Evolutionary conservation across 331 rosid genomes (phyloP).

Genomic region (Saraca asoca): DNA sequence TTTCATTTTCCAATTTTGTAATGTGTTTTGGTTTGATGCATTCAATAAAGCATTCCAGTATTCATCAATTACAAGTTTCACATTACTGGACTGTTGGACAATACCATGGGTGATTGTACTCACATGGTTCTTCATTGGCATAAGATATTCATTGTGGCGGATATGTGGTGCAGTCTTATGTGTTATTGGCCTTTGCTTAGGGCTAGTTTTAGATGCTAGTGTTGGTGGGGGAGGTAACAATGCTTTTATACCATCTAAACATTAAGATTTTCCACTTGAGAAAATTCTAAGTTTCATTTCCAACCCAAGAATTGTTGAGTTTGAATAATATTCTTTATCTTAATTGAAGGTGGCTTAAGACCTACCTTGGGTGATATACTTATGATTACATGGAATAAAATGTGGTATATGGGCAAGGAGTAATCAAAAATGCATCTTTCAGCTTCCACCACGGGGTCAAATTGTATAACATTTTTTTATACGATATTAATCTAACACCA

Average conservation of each 20-base stretch:
- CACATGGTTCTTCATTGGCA: constrained; percentile 63
- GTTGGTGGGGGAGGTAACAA: constrained; percentile 58
- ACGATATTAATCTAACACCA: too few species aligned
- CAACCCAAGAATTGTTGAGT: neutral
- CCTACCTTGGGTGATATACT: constrained; percentile 60
- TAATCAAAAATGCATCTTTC: too few species aligned
- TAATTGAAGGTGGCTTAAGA: constrained; percentile 53
- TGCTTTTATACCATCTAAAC: constrained; percentile 4
- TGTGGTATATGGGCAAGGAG: too few species aligned
- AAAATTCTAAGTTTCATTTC: neutral
- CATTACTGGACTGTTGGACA: constrained; percentile 67
- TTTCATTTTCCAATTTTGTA: too few species aligned
- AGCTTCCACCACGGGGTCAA: too few species aligned
- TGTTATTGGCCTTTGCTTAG: constrained; percentile 66
- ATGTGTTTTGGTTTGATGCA: too few species aligned
- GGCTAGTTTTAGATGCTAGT: constrained; percentile 68
- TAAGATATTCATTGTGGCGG: constrained; percentile 65
- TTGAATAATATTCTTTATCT: constrained; percentile 2
- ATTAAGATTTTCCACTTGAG: neutral
- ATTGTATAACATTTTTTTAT: too few species aligned
- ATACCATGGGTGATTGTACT: constrained; percentile 70
- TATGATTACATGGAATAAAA: constrained; percentile 51
- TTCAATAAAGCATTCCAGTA: too few species aligned
- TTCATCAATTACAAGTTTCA: constrained; percentile 69
- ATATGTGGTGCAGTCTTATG: constrained; percentile 57